A percentile compares a stretch with the other conserved stretches of the same genome.
phyloP scores from a whole-genome alignment of 106 monocot genomes.

The Apostasia ramifera region DNA sequence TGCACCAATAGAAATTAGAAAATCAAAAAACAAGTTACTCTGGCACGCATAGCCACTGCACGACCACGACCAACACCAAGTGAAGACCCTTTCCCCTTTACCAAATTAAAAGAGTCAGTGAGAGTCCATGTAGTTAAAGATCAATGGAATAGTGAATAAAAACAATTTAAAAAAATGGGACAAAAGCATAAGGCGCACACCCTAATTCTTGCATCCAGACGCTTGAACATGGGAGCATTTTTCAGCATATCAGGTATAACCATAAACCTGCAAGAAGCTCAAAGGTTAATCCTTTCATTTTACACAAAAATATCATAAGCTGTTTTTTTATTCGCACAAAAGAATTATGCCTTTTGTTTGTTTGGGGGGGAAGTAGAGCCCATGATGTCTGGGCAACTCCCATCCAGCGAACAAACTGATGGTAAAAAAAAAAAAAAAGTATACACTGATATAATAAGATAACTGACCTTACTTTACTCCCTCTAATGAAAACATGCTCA shows the following conservation, averaged over 20 bases:
- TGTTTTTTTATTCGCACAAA: no score
- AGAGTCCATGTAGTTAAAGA: background rate
- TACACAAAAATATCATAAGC: background rate
- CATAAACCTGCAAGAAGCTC: constrained; percentile 37
- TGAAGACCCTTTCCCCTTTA: constrained; percentile 48
- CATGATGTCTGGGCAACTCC: no score
- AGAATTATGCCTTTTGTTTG: no score
- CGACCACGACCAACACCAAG: constrained; percentile 72
- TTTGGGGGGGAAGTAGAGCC: no score
- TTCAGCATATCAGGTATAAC: constrained; percentile 73
- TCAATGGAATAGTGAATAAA: background rate
- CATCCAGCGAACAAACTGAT: background rate
- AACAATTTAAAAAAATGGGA: background rate
- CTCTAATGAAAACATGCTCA: constrained; percentile 58
- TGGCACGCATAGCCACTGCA: constrained; percentile 57
- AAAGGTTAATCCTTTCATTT: background rate
- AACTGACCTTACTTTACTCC: constrained; percentile 51
- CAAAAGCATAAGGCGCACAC: constrained; percentile 7
- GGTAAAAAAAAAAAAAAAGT: background rate
- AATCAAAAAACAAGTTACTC: constrained; percentile 18
- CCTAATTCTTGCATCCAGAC: constrained; percentile 60
- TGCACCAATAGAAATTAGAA: background rate
- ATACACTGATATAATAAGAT: background rate
- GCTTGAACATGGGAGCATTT: constrained; percentile 74
- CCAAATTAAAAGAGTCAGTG: background rate